Evolutionary conservation across 148 eudicot species (phyloP), one percentile per base, ranked within the genome.

Genomic region (Vaccinium darrowii): DNA sequence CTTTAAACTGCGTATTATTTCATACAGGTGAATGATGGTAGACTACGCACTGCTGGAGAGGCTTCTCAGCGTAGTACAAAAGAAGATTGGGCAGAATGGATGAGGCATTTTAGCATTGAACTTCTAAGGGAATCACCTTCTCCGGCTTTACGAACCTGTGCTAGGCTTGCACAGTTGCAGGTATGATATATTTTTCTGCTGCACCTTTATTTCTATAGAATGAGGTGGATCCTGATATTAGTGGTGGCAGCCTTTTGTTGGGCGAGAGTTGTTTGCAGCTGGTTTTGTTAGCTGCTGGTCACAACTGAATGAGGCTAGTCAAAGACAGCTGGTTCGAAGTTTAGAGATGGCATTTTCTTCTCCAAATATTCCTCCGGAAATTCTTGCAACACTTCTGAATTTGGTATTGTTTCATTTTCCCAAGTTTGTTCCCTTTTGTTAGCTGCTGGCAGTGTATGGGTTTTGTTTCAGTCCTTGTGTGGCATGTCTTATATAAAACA

Each of bases 31-130:
- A 95, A 97, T 86, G 96, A 95, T 84, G 94, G 90, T 50, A 92
- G 96, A 65, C 88, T 97, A 72, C 98, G 95, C 75, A 87, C 93
- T 86, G 99, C 99, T 82, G 98, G 96, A 63, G 98, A 95, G 92
- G 99, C 99, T 73, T 97, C 99, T 81, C 99, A 97, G 79, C 99
- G 99, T 83, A 97, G 99, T 86, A 97, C 99, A 30, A 97, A 92
- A 88, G 99, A 97, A 85, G 99, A 95, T 89, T 97, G 99, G 99
- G 98, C 96, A 67, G 99, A 97, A 91, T 97, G 99, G 99, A 97
- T 97, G 99, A 90, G 99, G 87, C 98, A 95, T 94, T 97, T 94
- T 79, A 97, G 98, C 89, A 95, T 95, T 91, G 99, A 94, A 84
- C 90, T 97, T 77, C 89, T 97, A 50, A 94, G 94, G 91, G 96